A percentile compares a stretch with the other conserved stretches of the same genome.
Evolutionary conservation across 1,139 yeast species (phyloP).

Genomic region (Eremothecium gossypii): DNA sequence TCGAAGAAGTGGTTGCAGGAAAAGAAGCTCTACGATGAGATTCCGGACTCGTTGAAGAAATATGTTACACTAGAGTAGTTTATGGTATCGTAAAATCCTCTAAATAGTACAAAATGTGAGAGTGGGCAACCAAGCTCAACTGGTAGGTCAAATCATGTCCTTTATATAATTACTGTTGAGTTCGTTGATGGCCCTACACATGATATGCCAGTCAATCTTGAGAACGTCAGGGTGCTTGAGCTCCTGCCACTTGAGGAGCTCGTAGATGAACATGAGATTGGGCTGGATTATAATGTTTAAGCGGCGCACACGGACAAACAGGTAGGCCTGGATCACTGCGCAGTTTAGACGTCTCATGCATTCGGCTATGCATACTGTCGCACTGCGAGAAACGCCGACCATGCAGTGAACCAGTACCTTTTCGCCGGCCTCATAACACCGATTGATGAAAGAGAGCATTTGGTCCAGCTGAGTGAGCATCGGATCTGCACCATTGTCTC

Average conservation of each 20-base stretch:
- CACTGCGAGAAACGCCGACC: slow-evolving; percentile 87
- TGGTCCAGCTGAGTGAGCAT: slow-evolving; percentile 36
- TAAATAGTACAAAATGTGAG: neutral
- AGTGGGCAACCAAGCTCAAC: neutral
- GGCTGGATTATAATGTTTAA: slow-evolving; percentile 89
- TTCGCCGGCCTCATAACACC: slow-evolving; percentile 32
- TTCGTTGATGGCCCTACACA: slow-evolving; percentile 74
- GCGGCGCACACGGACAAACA: slow-evolving; percentile 74
- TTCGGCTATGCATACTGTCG: slow-evolving; percentile 84
- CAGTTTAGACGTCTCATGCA: slow-evolving; percentile 66
- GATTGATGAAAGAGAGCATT: slow-evolving; percentile 37
- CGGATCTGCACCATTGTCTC: slow-evolving; percentile 47
- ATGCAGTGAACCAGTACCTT: slow-evolving; percentile 76
- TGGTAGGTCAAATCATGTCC: neutral
- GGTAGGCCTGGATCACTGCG: slow-evolving; percentile 63
- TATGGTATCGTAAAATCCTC: neutral
- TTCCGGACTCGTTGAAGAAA: slow-evolving; percentile 64
- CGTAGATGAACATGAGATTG: slow-evolving; percentile 76
- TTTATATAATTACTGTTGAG: slow-evolving; percentile 45
- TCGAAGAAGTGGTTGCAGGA: slow-evolving; percentile 66
- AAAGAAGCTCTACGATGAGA: slow-evolving; percentile 53
- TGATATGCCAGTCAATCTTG: slow-evolving; percentile 71
- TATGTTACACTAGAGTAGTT: slow-evolving; percentile 42
- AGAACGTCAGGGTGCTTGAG: slow-evolving; percentile 15
- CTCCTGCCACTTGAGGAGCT: slow-evolving; percentile 73